Evolutionary conservation across 441 rosid genomes (phyloP).

Genomic region (Syzygium malaccense): DNA sequence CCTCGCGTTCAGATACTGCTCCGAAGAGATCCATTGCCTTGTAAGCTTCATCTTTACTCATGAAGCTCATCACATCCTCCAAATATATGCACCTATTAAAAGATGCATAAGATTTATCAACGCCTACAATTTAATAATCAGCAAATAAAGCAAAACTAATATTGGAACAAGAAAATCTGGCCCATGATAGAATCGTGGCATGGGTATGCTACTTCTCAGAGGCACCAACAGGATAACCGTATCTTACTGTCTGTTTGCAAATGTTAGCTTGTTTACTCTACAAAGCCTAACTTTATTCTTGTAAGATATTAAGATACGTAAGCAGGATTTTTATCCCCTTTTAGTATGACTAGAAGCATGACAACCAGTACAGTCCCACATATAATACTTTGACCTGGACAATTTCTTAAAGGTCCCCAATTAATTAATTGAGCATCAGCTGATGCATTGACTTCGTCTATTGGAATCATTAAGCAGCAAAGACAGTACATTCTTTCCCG

Average conservation of each 20-base stretch:
- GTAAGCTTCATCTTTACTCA: slow-evolving; percentile 2
- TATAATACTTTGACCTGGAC: not conserved
- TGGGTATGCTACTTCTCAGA: not conserved
- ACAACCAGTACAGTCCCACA: not conserved
- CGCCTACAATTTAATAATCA: not conserved
- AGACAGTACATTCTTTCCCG: not conserved
- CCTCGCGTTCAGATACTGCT: not conserved
- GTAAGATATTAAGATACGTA: not conserved
- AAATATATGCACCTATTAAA: not conserved
- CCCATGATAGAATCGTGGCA: not conserved
- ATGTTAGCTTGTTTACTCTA: not conserved
- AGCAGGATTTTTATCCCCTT: not conserved
- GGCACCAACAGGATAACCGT: not conserved
- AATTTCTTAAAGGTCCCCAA: not conserved
- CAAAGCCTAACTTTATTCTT: not conserved
- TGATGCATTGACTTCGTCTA: not conserved
- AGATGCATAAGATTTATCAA: not conserved
- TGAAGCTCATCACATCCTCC: slow-evolving; percentile 3
- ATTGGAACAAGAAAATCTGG: not conserved
- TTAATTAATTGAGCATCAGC: not conserved
- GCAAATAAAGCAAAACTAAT: not conserved
- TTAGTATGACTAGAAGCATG: not conserved
- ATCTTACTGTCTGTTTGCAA: not conserved
- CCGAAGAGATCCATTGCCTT: slow-evolving; percentile 1
- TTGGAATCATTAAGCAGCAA: not conserved